phyloP scores from a whole-genome alignment of 106 monocot species.

The Amphibolis antarctica region DNA sequence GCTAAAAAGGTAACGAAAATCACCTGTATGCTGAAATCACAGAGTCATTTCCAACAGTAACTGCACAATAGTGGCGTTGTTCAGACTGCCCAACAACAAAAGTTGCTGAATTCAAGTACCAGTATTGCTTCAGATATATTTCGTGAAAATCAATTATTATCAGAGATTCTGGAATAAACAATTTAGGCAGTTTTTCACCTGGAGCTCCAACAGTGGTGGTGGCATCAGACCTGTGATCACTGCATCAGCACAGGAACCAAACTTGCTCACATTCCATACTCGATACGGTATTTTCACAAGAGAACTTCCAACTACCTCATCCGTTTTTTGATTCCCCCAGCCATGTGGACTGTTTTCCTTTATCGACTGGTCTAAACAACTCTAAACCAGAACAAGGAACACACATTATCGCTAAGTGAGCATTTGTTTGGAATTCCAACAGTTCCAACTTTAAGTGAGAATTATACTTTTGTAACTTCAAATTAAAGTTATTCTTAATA shows the following conservation, averaged over 20 bases:
- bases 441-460: too few relatives aligned
- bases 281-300: slow-evolving; percentile 49
- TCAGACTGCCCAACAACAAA: slow-evolving; percentile 88
- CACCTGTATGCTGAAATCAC: slow-evolving; percentile 89
- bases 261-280: slow-evolving; percentile 78
- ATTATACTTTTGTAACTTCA: too few relatives aligned
- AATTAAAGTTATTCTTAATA: background rate
- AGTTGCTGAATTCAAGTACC: slow-evolving; percentile 80
- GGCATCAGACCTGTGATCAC: slow-evolving; percentile 85
- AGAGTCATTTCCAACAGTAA: slow-evolving; percentile 72
- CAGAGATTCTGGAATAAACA: background rate
- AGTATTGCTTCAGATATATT: slow-evolving; percentile 46
- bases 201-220: slow-evolving; percentile 88
- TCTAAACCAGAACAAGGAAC: slow-evolving; percentile 23
- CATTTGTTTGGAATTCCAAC: background rate
- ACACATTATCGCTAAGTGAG: background rate
- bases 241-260: slow-evolving; percentile 74
- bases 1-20: background rate
- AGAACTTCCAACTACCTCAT: slow-evolving; percentile 29
- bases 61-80: slow-evolving; percentile 71
- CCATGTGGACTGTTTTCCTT: slow-evolving; percentile 24
- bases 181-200: slow-evolving; percentile 32
- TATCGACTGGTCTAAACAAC: slow-evolving; percentile 48
- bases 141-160: slow-evolving; percentile 12
- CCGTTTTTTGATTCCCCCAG: slow-evolving; percentile 28